These are phyloP conservation scores for Lomentospora prolificans DNA, from an alignment of 2,329 filamentous ascomycete genomes.

Conservation along the genomic window DNA sequence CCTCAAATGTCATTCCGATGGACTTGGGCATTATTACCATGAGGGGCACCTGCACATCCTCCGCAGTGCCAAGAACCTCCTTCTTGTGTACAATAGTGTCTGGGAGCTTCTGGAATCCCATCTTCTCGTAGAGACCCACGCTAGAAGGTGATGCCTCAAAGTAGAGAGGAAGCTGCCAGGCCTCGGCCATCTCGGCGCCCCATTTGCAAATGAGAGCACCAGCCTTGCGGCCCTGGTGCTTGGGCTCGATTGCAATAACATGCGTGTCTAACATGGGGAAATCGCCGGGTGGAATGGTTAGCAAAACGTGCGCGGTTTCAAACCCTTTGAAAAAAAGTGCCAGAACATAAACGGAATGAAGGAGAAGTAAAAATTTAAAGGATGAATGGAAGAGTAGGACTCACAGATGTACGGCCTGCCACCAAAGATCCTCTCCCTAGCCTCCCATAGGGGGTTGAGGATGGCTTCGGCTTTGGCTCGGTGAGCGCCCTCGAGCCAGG, in stretches of 20 bases:
- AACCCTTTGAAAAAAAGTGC: background rate
- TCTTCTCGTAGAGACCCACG: constrained; percentile 32
- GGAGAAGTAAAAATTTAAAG: constrained; percentile 12
- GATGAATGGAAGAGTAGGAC: constrained; percentile 14
- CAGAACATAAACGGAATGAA: constrained; percentile 17
- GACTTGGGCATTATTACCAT: constrained; percentile 31
- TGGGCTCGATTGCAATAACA: constrained; percentile 34
- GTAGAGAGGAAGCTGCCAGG: constrained; percentile 30
- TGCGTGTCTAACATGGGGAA: constrained; percentile 20
- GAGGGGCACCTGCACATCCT: constrained; percentile 28
- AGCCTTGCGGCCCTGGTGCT: constrained; percentile 30
- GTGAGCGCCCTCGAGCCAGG: constrained; percentile 34
- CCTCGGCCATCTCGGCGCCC: constrained; percentile 26
- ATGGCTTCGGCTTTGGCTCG: constrained; percentile 32
- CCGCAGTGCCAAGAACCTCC: constrained; percentile 22
- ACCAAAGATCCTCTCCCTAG: constrained; percentile 29
- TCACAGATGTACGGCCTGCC: constrained; percentile 30
- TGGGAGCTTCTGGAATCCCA: constrained; percentile 31
- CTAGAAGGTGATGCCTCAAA: constrained; percentile 35
- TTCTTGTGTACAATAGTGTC: constrained; percentile 29
- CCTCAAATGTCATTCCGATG: constrained; percentile 22
- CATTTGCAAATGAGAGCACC: constrained; percentile 31
- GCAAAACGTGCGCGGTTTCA: constrained; percentile 4
- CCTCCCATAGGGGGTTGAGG: constrained; percentile 29
- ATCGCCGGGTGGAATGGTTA: constrained; percentile 7